phyloP scores from a whole-genome alignment of 805 yeast species.

The Danielozyma ontarioensis region DNA sequence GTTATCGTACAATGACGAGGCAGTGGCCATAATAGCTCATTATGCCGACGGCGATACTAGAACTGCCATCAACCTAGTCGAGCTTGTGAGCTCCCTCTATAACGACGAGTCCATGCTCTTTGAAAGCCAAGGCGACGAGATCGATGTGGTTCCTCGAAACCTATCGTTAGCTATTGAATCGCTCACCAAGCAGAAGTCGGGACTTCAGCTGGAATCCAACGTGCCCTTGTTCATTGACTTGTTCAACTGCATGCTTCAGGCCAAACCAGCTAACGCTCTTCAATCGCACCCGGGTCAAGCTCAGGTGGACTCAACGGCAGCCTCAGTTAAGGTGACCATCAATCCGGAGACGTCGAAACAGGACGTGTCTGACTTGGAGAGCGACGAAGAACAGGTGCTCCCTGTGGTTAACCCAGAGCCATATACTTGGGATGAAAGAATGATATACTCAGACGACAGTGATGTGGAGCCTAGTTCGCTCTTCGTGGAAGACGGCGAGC shows the following conservation, averaged over 20 bases:
- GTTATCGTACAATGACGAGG: conserved; percentile 10
- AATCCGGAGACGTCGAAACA: background rate
- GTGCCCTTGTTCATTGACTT: conserved; percentile 11
- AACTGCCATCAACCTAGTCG: conserved; percentile 27
- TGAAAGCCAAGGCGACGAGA: background rate
- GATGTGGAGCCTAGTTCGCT: conserved; percentile 13
- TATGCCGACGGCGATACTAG: conserved; percentile 29
- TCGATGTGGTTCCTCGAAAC: background rate
- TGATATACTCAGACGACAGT: conserved; percentile 18
- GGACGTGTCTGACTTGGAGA: background rate
- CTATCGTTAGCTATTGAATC: conserved; percentile 3
- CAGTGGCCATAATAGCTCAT: conserved; percentile 11
- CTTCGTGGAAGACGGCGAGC: conserved; percentile 4
- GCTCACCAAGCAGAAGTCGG: conserved; percentile 9
- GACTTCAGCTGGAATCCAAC: conserved; percentile 13
- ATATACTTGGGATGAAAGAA: too few relatives aligned
- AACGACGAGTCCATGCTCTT: background rate
- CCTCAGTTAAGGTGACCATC: background rate
- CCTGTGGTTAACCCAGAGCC: background rate
- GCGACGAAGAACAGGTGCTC: background rate
- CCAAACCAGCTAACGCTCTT: background rate
- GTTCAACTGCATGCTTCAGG: conserved; percentile 3
- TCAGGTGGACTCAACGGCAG: too few relatives aligned
- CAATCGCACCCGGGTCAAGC: too few relatives aligned
- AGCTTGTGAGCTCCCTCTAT: conserved; percentile 19